A percentile compares a stretch with the other conserved stretches of the same genome.
Evolutionary conservation across 2,329 filamentous ascomycete genomes (phyloP).

Genomic region (Daldinia sp.): DNA sequence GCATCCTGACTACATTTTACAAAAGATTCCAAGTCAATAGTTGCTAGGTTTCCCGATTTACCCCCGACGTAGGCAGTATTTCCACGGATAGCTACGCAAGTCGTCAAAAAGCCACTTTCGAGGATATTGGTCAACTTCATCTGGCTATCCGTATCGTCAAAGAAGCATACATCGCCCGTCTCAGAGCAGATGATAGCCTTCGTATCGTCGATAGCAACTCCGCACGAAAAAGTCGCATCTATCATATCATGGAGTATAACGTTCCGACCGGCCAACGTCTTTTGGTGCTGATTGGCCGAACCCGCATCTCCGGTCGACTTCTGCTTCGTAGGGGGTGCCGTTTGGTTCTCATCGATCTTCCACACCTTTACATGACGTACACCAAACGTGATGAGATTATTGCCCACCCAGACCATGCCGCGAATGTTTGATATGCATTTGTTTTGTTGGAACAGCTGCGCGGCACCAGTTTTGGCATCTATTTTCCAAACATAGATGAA

Average conservation of each 20-base stretch:
- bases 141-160: slow-evolving; percentile 78
- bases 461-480: slow-evolving; percentile 80
- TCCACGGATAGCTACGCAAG: slow-evolving; percentile 69
- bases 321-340: slow-evolving; percentile 70
- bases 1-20: slow-evolving; percentile 53
- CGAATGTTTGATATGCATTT: slow-evolving; percentile 89
- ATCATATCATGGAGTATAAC: slow-evolving; percentile 82
- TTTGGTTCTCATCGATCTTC: slow-evolving; percentile 75
- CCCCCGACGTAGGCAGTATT: slow-evolving; percentile 73
- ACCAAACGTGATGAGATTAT: slow-evolving; percentile 82
- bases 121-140: slow-evolving; percentile 75
- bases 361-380: slow-evolving; percentile 94
- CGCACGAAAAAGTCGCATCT: slow-evolving; percentile 84
- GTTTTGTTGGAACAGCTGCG: slow-evolving; percentile 83
- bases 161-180: slow-evolving; percentile 84
- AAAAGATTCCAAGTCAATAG: slow-evolving; percentile 60
- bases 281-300: slow-evolving; percentile 57
- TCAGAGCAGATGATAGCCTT: slow-evolving; percentile 88
- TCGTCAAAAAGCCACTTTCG: slow-evolving; percentile 72
- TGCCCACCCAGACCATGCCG: slow-evolving; percentile 91
- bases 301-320: slow-evolving; percentile 59
- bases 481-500: slow-evolving; percentile 93
- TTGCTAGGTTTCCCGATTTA: slow-evolving; percentile 66
- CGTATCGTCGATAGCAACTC: slow-evolving; percentile 73
- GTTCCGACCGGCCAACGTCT: slow-evolving; percentile 85